phyloP scores from a whole-genome alignment of 352 stramenopile species.

The Phytophthora pisi region DNA sequence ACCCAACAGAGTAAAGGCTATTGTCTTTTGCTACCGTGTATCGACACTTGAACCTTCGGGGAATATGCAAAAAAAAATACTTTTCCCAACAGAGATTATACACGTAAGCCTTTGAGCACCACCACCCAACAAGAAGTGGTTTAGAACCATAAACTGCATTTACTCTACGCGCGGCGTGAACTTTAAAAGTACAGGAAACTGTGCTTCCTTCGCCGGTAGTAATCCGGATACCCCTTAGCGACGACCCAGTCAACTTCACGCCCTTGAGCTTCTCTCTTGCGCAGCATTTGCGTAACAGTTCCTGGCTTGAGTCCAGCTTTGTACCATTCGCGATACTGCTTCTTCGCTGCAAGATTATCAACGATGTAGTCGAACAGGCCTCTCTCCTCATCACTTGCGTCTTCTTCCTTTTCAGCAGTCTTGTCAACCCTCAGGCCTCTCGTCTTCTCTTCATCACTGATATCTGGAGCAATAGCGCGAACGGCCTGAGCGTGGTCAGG shows the following conservation, averaged over 20 bases:
- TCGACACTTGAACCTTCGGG: too few species aligned
- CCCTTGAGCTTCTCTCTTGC: conserved; percentile 1
- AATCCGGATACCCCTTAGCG: neutral
- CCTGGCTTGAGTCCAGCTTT: neutral
- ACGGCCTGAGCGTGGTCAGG: neutral
- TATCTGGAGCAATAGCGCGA: neutral
- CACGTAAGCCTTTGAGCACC: too few species aligned
- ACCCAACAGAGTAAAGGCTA: too few species aligned
- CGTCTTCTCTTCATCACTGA: neutral
- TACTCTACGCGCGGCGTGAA: too few species aligned
- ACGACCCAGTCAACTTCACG: conserved; percentile 8
- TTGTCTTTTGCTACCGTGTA: too few species aligned
- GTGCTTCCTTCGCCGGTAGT: conserved; percentile 1
- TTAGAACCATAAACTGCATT: too few species aligned
- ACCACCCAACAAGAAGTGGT: too few species aligned
- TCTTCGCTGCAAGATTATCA: neutral
- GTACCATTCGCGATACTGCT: conserved; percentile 4
- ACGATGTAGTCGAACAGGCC: conserved; percentile 5
- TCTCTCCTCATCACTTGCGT: neutral
- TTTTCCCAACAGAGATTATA: too few species aligned
- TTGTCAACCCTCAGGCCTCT: neutral
- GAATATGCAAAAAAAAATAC: too few species aligned
- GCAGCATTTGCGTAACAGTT: neutral
- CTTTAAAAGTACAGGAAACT: conserved; percentile 1
- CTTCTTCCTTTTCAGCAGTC: neutral